Base-by-base conservation (phyloP, 306 rosid genomes). In the Castanospermum australe region DNA sequence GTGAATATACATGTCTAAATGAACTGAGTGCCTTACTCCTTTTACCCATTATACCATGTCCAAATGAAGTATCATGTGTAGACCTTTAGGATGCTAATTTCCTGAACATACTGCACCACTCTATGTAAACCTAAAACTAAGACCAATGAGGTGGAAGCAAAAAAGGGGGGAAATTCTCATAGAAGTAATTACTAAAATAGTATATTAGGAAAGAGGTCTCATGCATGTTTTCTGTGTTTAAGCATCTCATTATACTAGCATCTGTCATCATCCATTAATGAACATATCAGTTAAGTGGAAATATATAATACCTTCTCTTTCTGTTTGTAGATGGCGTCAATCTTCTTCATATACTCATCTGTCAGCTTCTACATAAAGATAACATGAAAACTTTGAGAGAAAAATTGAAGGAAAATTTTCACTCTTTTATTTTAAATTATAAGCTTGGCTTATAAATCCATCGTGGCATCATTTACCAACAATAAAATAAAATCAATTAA, bases 291-390 rank as follows among this genome's bases (percentile, higher is more conserved):
- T 77, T 41, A 48, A 18, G 52, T 32, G 62, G 60, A 65, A 66
- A 54, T 52, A 61, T 38, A 54, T 5, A 17, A 51, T 85, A 90
- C 99, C 98, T 91, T 93, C 79, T 95, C 98, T 80, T 95, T 95
- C 82, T 93, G 99, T 79, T 93, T 93, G 91, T 73, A 82, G 86
- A 91, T 10, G 50, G 82, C 72, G 4, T 95, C 97, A 14, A 95
- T 79, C 85, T 93, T 95, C 97, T 91, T 95, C 89, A 91, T 92
- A 78, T 93, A 87, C 66, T 90, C 97, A 82, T 90, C 98, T 1
- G 87, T 90, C 91, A 93, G 80, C 85, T 95, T 95, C 98, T 95
- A 80, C 88, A 86, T 28, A 0, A 35, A 22, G 73, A 89, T 68
- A 82, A 51, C 39, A 69, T 6, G 68, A 72, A 36, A 47, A 77